These are phyloP conservation scores for Puccinellia tenuiflora DNA, from an alignment of 176 grass and related monocot species.

Conservation along the genomic window DNA sequence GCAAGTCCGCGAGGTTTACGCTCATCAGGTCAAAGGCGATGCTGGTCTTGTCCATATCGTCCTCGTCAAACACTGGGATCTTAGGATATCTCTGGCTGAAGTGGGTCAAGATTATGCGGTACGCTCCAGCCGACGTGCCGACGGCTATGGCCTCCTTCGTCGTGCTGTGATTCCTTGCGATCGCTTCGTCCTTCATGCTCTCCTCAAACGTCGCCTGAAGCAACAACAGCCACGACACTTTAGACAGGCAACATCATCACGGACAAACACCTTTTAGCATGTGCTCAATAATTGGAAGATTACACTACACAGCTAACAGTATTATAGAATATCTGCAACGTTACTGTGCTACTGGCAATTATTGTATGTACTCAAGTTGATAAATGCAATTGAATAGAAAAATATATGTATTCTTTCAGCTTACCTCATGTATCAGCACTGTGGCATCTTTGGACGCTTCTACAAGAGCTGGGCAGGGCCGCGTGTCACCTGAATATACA, in stretches of 20 bases:
- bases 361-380: too few relatives aligned
- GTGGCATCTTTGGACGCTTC: conserved; percentile 82
- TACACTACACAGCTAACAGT: conserved; percentile 3
- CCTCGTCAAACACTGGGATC: conserved; percentile 80
- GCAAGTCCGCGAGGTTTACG: conserved; percentile 66
- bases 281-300: neutral
- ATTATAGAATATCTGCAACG: conserved; percentile 15
- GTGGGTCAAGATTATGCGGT: conserved; percentile 82
- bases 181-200: conserved; percentile 79
- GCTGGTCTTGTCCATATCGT: conserved; percentile 69
- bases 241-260: neutral
- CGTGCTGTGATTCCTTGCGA: conserved; percentile 85
- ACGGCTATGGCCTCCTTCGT: conserved; percentile 87
- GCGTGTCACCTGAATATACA: conserved; percentile 90
- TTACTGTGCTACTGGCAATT: neutral
- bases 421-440: conserved; percentile 92
- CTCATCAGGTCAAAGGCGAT: conserved; percentile 92
- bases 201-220: conserved; percentile 94
- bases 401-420: neutral
- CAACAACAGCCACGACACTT: conserved; percentile 4
- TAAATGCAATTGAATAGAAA: neutral
- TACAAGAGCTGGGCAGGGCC: conserved; percentile 77
- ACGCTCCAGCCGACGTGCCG: conserved; percentile 65
- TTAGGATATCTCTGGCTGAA: conserved; percentile 98
- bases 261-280: neutral